Percentiles rank a stretch among this genome's conserved stretches.
Conservation (phyloP, 2,329 filamentous ascomycete species). For the Pseudogymnoascus sp. region DNA sequence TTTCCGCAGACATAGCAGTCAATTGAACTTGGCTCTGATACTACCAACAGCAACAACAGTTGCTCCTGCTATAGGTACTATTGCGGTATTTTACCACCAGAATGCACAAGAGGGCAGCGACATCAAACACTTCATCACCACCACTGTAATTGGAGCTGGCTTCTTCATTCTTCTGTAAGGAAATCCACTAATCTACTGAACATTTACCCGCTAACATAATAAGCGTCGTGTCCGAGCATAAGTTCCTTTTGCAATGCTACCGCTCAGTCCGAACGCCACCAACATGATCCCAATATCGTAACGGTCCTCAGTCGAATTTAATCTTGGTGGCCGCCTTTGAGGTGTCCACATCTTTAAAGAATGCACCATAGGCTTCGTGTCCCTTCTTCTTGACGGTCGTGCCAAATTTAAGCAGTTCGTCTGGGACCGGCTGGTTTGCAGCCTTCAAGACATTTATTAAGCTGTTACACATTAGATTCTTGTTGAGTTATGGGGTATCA, state of each 20-base stretch:
- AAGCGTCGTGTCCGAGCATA: conserved; percentile 46
- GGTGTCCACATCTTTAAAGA: conserved; percentile 83
- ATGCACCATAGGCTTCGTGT: conserved; percentile 89
- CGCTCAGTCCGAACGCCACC: conserved; percentile 27
- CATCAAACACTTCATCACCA: not conserved
- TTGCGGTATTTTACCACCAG: conserved; percentile 30
- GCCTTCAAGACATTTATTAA: conserved; percentile 90
- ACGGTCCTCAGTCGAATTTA: conserved; percentile 58
- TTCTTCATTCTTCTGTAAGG: conserved; percentile 19
- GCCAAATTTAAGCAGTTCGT: conserved; percentile 87
- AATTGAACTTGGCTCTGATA: conserved; percentile 35
- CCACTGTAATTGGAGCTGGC: conserved; percentile 1
- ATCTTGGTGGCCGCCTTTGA: conserved; percentile 85
- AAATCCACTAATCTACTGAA: conserved; percentile 26
- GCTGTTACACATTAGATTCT: conserved; percentile 33
- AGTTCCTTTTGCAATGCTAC: conserved; percentile 44
- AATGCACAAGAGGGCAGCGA: conserved; percentile 3
- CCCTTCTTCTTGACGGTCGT: conserved; percentile 99
- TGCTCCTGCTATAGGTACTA: conserved; percentile 37
- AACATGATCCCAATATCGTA: conserved; percentile 22
- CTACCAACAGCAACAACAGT: conserved; percentile 38
- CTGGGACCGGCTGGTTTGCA: conserved; percentile 85
- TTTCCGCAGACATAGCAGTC: conserved; percentile 41
- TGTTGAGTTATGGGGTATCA: not conserved
- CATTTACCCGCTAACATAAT: conserved; percentile 16